Evolutionary conservation across 192 early-diverging fungal species (phyloP).

Genomic region (Oehlia diaphana): DNA sequence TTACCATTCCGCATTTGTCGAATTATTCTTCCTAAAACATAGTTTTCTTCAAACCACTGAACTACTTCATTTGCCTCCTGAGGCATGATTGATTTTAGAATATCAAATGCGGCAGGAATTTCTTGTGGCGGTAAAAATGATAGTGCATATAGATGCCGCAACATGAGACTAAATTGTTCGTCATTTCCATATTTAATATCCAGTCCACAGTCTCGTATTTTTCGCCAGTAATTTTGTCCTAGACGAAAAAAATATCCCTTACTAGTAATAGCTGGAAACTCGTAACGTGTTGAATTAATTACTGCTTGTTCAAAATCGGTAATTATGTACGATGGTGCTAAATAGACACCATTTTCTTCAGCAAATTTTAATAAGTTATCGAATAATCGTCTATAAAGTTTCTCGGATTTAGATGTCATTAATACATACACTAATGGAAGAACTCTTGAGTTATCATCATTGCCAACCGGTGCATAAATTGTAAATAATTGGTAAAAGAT

Average conservation of each 20-base stretch:
- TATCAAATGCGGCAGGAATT: neutral
- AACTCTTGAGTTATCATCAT: neutral
- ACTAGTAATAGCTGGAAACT: neutral
- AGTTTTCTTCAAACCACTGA: constrained; percentile 16
- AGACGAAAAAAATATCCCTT: constrained; percentile 4
- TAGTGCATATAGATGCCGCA: neutral
- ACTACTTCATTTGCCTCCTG: neutral
- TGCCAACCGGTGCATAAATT: constrained; percentile 2
- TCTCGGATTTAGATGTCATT: neutral
- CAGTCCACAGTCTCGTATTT: neutral
- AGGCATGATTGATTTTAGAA: neutral
- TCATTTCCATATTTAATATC: neutral
- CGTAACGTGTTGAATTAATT: neutral
- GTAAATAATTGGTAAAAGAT: neutral
- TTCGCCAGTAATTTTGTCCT: neutral
- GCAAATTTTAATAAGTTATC: neutral
- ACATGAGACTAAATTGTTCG: neutral
- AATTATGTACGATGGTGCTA: neutral
- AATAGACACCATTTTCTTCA: neutral
- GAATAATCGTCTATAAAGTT: neutral
- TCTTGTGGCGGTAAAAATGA: neutral
- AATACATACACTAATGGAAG: neutral
- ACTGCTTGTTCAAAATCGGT: constrained; percentile 22
- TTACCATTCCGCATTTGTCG: neutral
- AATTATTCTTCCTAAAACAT: neutral